Conservation (phyloP, 176 grass and related monocot genomes). For the Paspalum notatum region DNA sequence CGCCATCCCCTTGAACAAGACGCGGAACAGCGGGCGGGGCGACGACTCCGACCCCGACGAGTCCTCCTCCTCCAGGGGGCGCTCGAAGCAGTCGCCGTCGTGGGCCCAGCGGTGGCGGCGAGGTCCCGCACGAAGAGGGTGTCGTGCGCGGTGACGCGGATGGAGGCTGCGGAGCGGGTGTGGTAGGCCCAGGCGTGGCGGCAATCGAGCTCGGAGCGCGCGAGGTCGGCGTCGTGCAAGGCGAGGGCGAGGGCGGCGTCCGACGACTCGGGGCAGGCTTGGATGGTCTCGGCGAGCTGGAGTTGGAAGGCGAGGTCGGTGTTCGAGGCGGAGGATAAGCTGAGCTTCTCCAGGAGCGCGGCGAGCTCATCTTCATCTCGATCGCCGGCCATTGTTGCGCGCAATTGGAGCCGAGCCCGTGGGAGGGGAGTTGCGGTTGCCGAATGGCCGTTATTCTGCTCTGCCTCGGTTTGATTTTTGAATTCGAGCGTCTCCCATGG, state of each 20-base stretch:
- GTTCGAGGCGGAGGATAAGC: background rate
- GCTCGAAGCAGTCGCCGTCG: constrained; percentile 32
- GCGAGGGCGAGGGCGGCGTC: constrained; percentile 21
- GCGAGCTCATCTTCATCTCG: background rate
- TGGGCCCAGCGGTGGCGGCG: constrained; percentile 26
- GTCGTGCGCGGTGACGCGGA: constrained; percentile 47
- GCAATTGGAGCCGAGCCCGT: background rate
- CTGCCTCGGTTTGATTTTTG: background rate
- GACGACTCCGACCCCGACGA: background rate
- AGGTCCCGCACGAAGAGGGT: constrained; percentile 49
- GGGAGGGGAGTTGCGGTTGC: background rate
- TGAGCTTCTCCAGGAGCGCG: background rate
- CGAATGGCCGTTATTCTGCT: background rate
- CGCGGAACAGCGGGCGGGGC: constrained; percentile 37
- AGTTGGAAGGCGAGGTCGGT: constrained; percentile 46
- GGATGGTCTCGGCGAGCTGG: constrained; percentile 57
- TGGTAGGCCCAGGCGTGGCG: constrained; percentile 46
- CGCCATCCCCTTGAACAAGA: constrained; percentile 72
- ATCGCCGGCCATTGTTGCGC: background rate
- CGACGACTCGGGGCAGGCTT: constrained; percentile 12
- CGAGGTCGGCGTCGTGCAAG: constrained; percentile 49
- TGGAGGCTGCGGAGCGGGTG: constrained; percentile 32
- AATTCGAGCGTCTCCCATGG: background rate
- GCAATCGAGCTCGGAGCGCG: constrained; percentile 51
- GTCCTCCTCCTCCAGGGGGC: constrained; percentile 2